Conservation (phyloP, 202 grass and related monocot species). For the Schoenoplectus tabernaemontani region DNA sequence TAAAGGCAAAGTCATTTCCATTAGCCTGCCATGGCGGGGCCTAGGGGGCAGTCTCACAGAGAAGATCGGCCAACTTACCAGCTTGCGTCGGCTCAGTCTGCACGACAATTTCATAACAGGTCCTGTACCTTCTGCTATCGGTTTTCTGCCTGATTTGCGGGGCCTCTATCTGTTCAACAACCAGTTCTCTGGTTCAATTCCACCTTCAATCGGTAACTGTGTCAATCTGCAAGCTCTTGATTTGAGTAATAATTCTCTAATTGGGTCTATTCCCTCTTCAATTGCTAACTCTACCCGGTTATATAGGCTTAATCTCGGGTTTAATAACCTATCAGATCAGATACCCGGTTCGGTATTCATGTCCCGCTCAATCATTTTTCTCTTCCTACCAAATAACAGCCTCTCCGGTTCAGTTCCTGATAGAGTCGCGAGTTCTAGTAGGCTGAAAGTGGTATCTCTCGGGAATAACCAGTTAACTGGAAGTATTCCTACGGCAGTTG, state of each 20-base stretch:
- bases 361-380: slow-evolving; percentile 28
- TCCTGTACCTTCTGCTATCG: slow-evolving; percentile 30
- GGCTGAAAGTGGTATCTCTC: slow-evolving; percentile 26
- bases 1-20: slow-evolving; percentile 55
- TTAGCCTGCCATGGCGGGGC: slow-evolving; percentile 55
- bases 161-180: slow-evolving; percentile 90
- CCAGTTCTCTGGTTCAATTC: slow-evolving; percentile 58
- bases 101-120: slow-evolving; percentile 64
- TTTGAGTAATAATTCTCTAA: slow-evolving; percentile 51
- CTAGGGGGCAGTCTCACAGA: slow-evolving; percentile 43
- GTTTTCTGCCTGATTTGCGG: slow-evolving; percentile 49
- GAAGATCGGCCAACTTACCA: slow-evolving; percentile 49
- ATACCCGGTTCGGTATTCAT: slow-evolving; percentile 25
- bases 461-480: slow-evolving; percentile 27
- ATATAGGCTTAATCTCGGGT: slow-evolving; percentile 64
- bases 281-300: slow-evolving; percentile 53
- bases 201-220: slow-evolving; percentile 41
- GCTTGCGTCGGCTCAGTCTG: slow-evolving; percentile 51
- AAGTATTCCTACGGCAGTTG: slow-evolving; percentile 27
- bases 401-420: slow-evolving; percentile 35
- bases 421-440: slow-evolving; percentile 11
- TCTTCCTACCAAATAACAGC: slow-evolving; percentile 31
- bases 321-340: slow-evolving; percentile 35
- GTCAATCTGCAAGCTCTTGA: slow-evolving; percentile 41
- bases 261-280: slow-evolving; percentile 33